These are phyloP conservation scores for Cucumis hystrix DNA, from an alignment of 306 rosid genomes.

Conservation along the genomic window DNA sequence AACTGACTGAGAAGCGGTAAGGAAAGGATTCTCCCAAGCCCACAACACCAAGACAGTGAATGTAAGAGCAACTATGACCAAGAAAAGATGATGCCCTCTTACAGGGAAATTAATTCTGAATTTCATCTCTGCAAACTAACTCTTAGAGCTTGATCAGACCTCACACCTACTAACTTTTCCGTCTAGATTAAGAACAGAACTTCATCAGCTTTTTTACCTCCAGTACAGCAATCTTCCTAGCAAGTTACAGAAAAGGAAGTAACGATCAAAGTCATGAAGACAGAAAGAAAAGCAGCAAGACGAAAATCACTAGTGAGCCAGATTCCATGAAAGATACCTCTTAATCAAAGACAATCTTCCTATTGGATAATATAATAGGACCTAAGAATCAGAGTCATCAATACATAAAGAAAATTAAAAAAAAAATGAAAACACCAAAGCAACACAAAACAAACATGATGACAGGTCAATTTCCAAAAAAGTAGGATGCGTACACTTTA, in stretches of 20 bases:
- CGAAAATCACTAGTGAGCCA: too few species aligned
- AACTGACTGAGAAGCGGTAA: slow-evolving; percentile 1
- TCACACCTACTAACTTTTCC: not conserved
- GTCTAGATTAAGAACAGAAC: not conserved
- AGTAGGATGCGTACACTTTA: too few species aligned
- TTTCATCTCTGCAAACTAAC: slow-evolving; percentile 6
- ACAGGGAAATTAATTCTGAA: not conserved
- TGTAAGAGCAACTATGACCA: not conserved
- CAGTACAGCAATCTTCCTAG: not conserved
- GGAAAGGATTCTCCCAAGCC: slow-evolving; percentile 5
- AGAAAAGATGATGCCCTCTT: not conserved
- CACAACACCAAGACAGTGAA: not conserved
- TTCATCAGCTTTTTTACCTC: not conserved
- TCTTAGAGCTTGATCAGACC: not conserved
- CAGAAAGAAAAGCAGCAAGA: not conserved
- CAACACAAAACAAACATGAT: too few species aligned
- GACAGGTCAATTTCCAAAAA: too few species aligned
- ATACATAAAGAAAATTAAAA: not conserved
- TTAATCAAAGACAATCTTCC: not conserved
- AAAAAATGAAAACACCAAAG: not conserved
- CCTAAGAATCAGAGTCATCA: not conserved
- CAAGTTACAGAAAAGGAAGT: not conserved
- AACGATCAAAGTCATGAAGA: not conserved
- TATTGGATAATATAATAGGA: not conserved
- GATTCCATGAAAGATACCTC: not conserved